A percentile compares a stretch with the other conserved stretches of the same genome.
These are phyloP conservation scores for Erucastrum elatum DNA, from an alignment of 345 rosid species.

Conservation along the genomic window DNA sequence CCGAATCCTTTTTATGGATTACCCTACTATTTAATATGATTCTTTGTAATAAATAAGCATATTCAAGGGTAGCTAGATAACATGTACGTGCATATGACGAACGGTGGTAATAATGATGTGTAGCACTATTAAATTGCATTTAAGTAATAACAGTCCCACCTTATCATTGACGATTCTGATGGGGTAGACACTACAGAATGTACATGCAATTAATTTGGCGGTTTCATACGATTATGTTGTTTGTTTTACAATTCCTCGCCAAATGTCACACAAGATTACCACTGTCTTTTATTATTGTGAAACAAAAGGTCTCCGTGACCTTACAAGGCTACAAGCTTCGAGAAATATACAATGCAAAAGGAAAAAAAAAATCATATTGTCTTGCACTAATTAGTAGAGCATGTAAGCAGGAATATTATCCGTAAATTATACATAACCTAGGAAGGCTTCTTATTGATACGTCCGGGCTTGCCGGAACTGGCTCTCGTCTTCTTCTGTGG, in stretches of 20 bases:
- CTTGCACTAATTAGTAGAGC: neutral
- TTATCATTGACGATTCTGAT: neutral
- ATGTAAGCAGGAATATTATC: neutral
- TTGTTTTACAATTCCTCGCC: neutral
- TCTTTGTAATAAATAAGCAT: neutral
- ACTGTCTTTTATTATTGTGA: neutral
- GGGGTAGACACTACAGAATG: slow-evolving; percentile 10
- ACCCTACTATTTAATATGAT: neutral
- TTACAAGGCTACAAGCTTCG: neutral
- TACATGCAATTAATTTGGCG: slow-evolving; percentile 2
- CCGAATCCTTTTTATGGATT: no score
- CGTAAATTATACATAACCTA: slow-evolving; percentile 1
- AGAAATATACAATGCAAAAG: neutral
- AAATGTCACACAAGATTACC: neutral
- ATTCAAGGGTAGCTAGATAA: neutral
- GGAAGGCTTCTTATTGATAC: neutral
- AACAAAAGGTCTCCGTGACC: neutral
- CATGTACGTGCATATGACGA: neutral
- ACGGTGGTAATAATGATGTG: neutral
- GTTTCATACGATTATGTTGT: neutral
- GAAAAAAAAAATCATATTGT: neutral
- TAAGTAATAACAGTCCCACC: no score
- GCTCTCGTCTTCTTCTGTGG: slow-evolving; percentile 23
- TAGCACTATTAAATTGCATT: neutral
- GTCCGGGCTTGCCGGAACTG: slow-evolving; percentile 29